These are phyloP conservation scores for Melaleuca alternifolia DNA, from an alignment of 345 rosid species.

Conservation along the genomic window DNA sequence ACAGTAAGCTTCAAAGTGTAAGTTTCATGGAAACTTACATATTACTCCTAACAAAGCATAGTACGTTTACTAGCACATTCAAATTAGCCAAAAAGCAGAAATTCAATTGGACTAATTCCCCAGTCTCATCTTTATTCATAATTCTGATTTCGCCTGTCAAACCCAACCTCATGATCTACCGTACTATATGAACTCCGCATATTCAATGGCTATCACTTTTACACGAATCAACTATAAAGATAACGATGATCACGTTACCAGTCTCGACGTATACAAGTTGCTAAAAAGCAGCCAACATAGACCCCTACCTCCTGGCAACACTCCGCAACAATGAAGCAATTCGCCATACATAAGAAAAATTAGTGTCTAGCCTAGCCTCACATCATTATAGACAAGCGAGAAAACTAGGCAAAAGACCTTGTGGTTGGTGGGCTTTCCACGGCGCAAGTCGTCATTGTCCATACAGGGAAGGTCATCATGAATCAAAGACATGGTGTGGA, in stretches of 20 bases:
- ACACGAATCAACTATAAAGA: neutral
- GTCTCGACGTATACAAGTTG: neutral
- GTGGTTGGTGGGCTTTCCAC: conserved; percentile 91
- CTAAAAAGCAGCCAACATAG: neutral
- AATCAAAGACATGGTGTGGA: conserved; percentile 90
- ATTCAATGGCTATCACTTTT: neutral
- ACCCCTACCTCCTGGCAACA: neutral
- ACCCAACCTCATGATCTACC: neutral
- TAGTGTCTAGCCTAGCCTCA: neutral
- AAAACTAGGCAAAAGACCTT: conserved; percentile 6
- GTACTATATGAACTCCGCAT: neutral
- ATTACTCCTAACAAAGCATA: neutral
- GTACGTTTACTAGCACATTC: neutral
- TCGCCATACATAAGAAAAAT: neutral
- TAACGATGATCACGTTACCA: neutral
- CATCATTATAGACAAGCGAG: neutral
- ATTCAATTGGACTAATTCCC: neutral
- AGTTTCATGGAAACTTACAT: neutral
- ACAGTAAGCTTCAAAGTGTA: neutral
- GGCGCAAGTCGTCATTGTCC: conserved; percentile 96
- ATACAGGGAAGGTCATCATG: conserved; percentile 95
- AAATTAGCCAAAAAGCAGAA: neutral
- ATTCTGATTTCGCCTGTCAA: neutral
- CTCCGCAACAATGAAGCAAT: neutral
- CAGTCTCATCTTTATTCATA: neutral